Percentiles rank a stretch among this genome's conserved stretches.
Evolutionary conservation across 1,139 yeast genomes (phyloP).

Genomic region (Sugiyamaella neomexicana): DNA sequence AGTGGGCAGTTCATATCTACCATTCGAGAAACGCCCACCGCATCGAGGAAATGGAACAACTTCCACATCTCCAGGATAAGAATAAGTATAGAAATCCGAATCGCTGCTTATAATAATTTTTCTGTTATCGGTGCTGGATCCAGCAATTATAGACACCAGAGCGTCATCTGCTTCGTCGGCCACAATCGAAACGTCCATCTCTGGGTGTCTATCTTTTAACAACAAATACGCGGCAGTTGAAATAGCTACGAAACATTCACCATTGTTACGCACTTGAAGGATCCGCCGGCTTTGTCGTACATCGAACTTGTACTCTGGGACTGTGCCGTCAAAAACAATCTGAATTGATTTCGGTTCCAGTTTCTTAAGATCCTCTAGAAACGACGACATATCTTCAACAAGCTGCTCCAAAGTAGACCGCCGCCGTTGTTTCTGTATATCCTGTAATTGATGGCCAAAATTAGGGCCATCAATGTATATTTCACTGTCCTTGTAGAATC

Average conservation of each 20-base stretch:
- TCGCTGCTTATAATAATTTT: constrained; percentile 21
- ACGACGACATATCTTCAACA: background rate
- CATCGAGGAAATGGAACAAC: constrained; percentile 8
- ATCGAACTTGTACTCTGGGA: constrained; percentile 12
- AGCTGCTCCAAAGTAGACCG: background rate
- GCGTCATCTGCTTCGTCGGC: constrained; percentile 27
- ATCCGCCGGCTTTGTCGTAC: constrained; percentile 9
- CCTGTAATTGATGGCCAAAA: constrained; percentile 21
- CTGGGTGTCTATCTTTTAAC: constrained; percentile 12
- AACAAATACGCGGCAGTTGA: constrained; percentile 16
- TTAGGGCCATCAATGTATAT: constrained; percentile 23
- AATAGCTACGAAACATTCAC: constrained; percentile 2
- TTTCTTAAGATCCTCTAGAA: background rate
- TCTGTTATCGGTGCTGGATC: background rate
- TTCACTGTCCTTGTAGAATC: constrained; percentile 9
- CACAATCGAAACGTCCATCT: constrained; percentile 15
- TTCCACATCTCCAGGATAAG: constrained; percentile 7
- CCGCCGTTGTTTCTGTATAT: constrained; percentile 8
- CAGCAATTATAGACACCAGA: constrained; percentile 16
- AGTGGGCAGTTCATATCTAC: background rate
- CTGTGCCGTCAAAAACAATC: constrained; percentile 10
- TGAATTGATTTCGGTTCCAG: constrained; percentile 1
- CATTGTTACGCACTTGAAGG: background rate
- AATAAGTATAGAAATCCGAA: constrained; percentile 25
- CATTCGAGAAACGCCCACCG: no score